phyloP scores from a whole-genome alignment of 1,139 yeast species.

The Groenewaldozyma auringiensis region DNA sequence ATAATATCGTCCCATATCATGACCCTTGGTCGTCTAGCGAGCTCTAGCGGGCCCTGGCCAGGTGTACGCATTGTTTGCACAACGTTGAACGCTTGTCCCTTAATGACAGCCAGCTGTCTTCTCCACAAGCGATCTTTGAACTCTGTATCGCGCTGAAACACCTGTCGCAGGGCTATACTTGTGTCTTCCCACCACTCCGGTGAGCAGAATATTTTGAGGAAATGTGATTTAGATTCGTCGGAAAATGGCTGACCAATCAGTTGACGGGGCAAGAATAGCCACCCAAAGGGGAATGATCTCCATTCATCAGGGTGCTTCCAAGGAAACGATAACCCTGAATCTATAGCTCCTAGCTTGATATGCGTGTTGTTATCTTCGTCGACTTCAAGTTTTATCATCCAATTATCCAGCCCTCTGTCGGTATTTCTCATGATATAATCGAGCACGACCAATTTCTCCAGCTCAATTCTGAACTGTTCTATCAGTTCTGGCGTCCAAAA shows the following conservation, averaged over 20 bases:
- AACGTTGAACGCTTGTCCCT: conserved; percentile 74
- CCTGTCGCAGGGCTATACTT: conserved; percentile 38
- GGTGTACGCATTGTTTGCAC: conserved; percentile 54
- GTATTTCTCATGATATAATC: conserved; percentile 72
- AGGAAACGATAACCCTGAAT: conserved; percentile 69
- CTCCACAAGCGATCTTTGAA: conserved; percentile 62
- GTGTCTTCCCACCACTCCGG: conserved; percentile 67
- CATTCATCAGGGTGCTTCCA: conserved; percentile 83
- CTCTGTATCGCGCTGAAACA: conserved; percentile 51
- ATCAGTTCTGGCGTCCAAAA: conserved; percentile 54
- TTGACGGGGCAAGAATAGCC: conserved; percentile 61
- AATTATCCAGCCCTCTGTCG: conserved; percentile 66
- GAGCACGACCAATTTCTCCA: conserved; percentile 61
- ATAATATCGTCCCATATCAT: conserved; percentile 55
- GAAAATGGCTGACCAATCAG: conserved; percentile 66
- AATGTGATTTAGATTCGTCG: conserved; percentile 47
- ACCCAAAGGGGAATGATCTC: conserved; percentile 75
- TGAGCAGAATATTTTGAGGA: conserved; percentile 52
- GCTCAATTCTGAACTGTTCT: conserved; percentile 49
- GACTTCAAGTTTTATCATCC: conserved; percentile 57
- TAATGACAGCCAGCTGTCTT: conserved; percentile 61
- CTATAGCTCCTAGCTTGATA: conserved; percentile 64
- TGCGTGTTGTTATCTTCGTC: conserved; percentile 29
- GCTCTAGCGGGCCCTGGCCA: conserved; percentile 60
- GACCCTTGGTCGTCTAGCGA: conserved; percentile 52